phyloP scores from a whole-genome alignment of 2,329 filamentous ascomycete genomes.

The Teratosphaeria destructans region DNA sequence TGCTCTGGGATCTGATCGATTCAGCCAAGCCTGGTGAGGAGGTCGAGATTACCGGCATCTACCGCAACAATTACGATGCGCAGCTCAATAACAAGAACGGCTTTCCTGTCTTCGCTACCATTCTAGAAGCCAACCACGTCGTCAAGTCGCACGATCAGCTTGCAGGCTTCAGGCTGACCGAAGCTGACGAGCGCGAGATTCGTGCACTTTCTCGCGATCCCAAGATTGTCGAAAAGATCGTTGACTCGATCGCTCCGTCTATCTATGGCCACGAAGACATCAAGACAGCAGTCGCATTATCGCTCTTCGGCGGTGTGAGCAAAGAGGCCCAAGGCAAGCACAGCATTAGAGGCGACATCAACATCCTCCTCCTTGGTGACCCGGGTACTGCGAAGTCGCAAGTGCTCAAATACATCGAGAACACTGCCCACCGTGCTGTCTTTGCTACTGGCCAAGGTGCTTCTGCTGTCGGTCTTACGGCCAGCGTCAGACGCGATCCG shows the following conservation, averaged over 20 bases:
- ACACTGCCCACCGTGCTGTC: slow-evolving; percentile 90
- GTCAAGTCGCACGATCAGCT: slow-evolving; percentile 96
- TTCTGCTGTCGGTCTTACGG: slow-evolving; percentile 92
- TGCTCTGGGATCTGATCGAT: slow-evolving; percentile 95
- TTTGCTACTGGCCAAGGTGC: slow-evolving; percentile 97
- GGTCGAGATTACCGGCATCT: slow-evolving; percentile 92
- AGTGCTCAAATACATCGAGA: slow-evolving; percentile 93
- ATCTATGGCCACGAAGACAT: slow-evolving; percentile 96
- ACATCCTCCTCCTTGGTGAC: slow-evolving; percentile 89
- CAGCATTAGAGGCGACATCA: slow-evolving; percentile 92
- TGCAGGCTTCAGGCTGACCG: slow-evolving; percentile 87
- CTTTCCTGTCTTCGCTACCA: slow-evolving; percentile 95
- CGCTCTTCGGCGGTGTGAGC: slow-evolving; percentile 86
- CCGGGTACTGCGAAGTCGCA: slow-evolving; percentile 98
- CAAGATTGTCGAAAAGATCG: slow-evolving; percentile 82
- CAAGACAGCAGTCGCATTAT: slow-evolving; percentile 91
- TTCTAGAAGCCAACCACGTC: slow-evolving; percentile 93
- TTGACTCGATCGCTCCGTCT: slow-evolving; percentile 87
- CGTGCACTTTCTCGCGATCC: slow-evolving; percentile 80
- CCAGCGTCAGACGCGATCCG: slow-evolving; percentile 88
- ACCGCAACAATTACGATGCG: slow-evolving; percentile 96
- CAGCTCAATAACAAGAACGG: slow-evolving; percentile 97
- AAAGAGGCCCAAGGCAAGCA: slow-evolving; percentile 85
- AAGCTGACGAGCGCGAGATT: slow-evolving; percentile 88
- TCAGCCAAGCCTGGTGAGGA: slow-evolving; percentile 95